phyloP scores from a whole-genome alignment of 345 rosid species.

The Eucalyptus pumila region DNA sequence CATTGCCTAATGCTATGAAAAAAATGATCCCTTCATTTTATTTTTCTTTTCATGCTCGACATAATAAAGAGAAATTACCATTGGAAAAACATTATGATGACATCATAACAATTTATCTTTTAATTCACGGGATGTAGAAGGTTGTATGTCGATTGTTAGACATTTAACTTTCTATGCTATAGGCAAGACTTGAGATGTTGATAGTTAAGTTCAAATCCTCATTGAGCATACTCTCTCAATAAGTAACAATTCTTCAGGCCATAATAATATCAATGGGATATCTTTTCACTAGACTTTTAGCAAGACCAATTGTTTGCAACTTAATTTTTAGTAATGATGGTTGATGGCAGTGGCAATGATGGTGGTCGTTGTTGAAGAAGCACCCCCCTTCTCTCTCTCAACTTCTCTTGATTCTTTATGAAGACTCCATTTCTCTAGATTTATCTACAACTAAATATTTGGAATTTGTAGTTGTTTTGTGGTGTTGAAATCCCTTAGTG shows the following conservation, averaged over 20 bases:
- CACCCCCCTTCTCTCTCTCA: no score
- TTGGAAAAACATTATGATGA: background rate
- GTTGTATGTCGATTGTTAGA: no score
- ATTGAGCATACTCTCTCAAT: background rate
- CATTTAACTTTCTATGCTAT: background rate
- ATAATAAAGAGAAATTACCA: no score
- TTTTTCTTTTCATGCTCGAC: background rate
- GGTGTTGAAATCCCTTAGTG: background rate
- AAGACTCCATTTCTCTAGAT: background rate
- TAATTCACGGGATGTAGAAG: background rate
- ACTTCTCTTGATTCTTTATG: no score
- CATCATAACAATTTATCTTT: no score
- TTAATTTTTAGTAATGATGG: background rate
- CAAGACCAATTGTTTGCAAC: background rate
- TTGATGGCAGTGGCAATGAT: accelerated
- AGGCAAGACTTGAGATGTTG: background rate
- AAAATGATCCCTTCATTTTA: background rate
- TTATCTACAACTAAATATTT: background rate
- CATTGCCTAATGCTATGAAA: background rate
- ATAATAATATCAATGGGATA: background rate
- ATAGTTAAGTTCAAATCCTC: background rate
- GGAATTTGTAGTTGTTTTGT: no score
- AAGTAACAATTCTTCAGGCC: background rate
- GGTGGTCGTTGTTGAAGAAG: background rate
- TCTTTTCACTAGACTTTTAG: background rate